Evolutionary conservation across 2,329 filamentous ascomycete genomes (phyloP), one percentile per base, ranked within the genome.

Genomic region (Graphilbum ipis-grandicollis): DNA sequence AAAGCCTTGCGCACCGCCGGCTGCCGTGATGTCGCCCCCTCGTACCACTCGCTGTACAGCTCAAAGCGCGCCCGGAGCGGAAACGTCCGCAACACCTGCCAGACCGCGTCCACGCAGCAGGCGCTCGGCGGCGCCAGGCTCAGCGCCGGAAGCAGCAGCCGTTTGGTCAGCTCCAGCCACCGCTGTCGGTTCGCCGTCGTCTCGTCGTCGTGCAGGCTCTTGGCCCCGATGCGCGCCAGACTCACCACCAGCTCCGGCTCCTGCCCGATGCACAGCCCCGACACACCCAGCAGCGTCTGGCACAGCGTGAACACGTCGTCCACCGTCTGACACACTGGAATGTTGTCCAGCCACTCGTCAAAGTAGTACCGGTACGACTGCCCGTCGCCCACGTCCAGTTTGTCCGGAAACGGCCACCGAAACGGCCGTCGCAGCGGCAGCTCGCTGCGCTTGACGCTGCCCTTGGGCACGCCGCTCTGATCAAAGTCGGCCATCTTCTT

Each of bases 341-440:
- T 68, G 44, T 90, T 93, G 55, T 96, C 88, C 3, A 76, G 68
- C 90, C 90, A 98, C 47, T 96, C 90, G 41, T 93, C 85, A 76
- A 90, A 94, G 55, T 98, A 98, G 52, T 92, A 96, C 25, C 80
- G 74, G 53, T 94, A 96, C 36, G 80, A 71, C n/a, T 69, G 67
- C 17, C 77, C 76, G 46, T 85, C 82, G 38, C 75, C 76, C 19
- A 73, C 74, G 49, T 90, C 82, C 44, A 68, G 68, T 46, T 73
- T 76, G 47, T 93, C 86, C 5, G 84, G 73, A 47, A 79, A 78
- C 5, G 85, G 80, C 88, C 88, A 94, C 42, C 81, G 72, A 44
- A 90, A 63, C 14, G 72, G 66, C 49, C 79, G 79, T 46, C 72
- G 73, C n/a, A 70, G 59, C 3, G 66, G 58, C 19, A 73, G 64